Percentiles rank a stretch among this genome's conserved stretches.
These are phyloP conservation scores for Melanopsichium pennsylvanicum DNA, from an alignment of 1,284 basidiomycete genomes.

Conservation along the genomic window DNA sequence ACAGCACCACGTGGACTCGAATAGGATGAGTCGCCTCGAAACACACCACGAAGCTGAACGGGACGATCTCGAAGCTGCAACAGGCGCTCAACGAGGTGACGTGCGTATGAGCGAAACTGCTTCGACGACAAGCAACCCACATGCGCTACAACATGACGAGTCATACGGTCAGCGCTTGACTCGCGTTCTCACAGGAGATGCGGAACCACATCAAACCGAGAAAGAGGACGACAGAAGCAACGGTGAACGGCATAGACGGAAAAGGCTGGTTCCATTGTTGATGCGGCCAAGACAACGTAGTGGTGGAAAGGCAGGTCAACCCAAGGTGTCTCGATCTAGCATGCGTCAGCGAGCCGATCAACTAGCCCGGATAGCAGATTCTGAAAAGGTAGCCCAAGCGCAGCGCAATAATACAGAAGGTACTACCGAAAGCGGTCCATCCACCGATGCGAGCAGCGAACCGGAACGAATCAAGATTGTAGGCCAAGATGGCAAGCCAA, in stretches of 20 bases:
- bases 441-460: conserved; percentile 4
- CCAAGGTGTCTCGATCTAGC: conserved; percentile 2
- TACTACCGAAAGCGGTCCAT: not conserved
- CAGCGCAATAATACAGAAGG: not conserved
- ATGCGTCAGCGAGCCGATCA: conserved; percentile 27
- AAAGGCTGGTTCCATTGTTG: conserved; percentile 1
- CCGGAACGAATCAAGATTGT: conserved; percentile 32
- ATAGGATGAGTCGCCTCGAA: not conserved
- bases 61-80: conserved; percentile 20
- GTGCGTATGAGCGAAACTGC: not conserved
- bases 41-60: not conserved
- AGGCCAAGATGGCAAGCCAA: conserved; percentile 40
- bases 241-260: not conserved
- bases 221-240: not conserved
- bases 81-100: not conserved
- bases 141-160: conserved; percentile 14
- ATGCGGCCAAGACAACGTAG: conserved; percentile 10
- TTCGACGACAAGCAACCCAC: not conserved
- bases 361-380: conserved; percentile 32
- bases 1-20: not conserved
- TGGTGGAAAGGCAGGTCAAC: not conserved
- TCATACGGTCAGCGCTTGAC: conserved; percentile 30
- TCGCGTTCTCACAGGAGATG: conserved; percentile 33
- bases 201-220: not conserved
- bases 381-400: conserved; percentile 22